These are phyloP conservation scores for Arachis hypogaea DNA, from an alignment of 306 rosid species.

Conservation along the genomic window DNA sequence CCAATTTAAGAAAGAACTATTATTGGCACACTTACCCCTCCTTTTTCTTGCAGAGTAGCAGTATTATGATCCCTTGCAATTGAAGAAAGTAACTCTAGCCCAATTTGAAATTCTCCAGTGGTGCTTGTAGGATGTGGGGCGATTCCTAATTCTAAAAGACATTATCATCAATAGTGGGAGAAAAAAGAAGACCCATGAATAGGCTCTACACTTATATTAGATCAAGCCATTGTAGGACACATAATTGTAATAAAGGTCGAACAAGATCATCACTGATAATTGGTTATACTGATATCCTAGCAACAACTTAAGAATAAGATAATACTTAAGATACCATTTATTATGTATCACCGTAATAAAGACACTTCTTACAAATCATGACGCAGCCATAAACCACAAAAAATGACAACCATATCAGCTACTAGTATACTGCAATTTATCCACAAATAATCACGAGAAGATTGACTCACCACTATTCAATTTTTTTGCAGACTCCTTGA, in stretches of 20 bases:
- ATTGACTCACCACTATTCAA: constrained; percentile 48
- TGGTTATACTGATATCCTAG: background rate
- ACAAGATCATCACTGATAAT: background rate
- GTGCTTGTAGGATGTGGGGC: constrained; percentile 27
- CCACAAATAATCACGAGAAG: constrained; percentile 8
- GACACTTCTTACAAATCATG: background rate
- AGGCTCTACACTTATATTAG: background rate
- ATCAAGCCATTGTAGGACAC: background rate
- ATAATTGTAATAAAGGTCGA: constrained; percentile 1
- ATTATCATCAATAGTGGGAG: constrained; percentile 23
- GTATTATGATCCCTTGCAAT: constrained; percentile 68
- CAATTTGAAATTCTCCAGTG: constrained; percentile 61
- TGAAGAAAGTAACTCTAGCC: constrained; percentile 65
- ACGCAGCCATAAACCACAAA: constrained; percentile 9
- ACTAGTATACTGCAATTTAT: constrained; percentile 20
- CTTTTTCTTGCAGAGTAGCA: constrained; percentile 52
- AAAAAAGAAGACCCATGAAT: background rate
- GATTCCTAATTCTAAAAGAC: constrained; percentile 46
- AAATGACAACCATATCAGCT: background rate
- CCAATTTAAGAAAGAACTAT: background rate
- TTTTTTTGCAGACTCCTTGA: constrained; percentile 53
- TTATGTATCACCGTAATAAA: background rate
- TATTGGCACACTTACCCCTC: constrained; percentile 62
- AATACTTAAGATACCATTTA: background rate
- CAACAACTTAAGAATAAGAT: background rate